Percentiles rank a stretch among this genome's conserved stretches.
Evolutionary conservation across 176 grass and related monocot genomes (phyloP).

Genomic region (Saccharum officinarum): DNA sequence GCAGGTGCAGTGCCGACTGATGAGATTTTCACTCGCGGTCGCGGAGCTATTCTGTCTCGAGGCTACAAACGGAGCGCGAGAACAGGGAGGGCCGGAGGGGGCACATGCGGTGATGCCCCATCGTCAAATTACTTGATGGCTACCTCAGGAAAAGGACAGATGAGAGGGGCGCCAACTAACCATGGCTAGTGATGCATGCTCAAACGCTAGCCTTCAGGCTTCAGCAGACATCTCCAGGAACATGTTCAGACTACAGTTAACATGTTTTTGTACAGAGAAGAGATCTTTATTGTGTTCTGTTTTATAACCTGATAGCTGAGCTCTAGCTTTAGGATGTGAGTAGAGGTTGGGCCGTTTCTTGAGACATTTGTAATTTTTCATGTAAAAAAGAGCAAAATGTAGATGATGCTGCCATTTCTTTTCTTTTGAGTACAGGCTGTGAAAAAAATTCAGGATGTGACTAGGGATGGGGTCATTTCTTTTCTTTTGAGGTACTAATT

Average conservation of each 20-base stretch:
- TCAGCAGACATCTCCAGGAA: background rate
- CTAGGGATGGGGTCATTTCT: background rate
- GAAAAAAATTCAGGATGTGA: background rate
- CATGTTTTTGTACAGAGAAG: background rate
- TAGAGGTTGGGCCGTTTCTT: background rate
- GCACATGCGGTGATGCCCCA: conserved; percentile 41
- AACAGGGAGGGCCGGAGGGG: conserved; percentile 19
- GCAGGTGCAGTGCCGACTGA: background rate
- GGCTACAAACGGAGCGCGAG: conserved; percentile 16
- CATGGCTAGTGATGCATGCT: conserved; percentile 35
- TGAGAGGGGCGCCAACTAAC: conserved; percentile 15
- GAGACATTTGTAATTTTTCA: background rate
- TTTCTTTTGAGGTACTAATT: background rate
- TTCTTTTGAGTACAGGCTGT: too few relatives aligned
- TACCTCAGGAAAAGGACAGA: conserved; percentile 42
- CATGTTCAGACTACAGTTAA: conserved; percentile 26
- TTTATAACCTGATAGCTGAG: background rate
- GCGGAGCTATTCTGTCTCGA: conserved; percentile 8
- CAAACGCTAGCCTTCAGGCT: background rate
- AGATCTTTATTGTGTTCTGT: background rate
- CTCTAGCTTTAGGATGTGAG: background rate
- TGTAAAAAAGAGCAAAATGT: too few relatives aligned
- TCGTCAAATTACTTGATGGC: conserved; percentile 41
- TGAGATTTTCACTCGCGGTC: background rate
- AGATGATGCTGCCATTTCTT: too few relatives aligned